phyloP scores from a whole-genome alignment of 2,329 filamentous ascomycete genomes.

The Mycogone perniciosa region DNA sequence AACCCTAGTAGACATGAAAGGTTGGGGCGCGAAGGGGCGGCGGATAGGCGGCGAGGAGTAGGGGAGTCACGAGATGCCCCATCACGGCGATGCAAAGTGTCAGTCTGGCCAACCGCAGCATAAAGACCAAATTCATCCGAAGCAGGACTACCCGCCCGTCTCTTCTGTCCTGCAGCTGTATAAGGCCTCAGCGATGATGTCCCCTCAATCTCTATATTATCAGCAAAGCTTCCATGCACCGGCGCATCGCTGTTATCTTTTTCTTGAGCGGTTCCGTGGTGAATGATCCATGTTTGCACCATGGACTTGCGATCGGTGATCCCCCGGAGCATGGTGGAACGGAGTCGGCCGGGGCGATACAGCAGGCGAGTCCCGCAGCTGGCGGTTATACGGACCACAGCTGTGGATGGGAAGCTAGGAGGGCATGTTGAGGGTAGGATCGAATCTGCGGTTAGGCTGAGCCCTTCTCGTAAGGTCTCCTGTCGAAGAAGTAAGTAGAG shows the following conservation, averaged over 20 bases:
- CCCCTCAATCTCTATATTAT: constrained; percentile 47
- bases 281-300: constrained; percentile 42
- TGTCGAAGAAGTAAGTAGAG: constrained; percentile 37
- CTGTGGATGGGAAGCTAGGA: constrained; percentile 39
- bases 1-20: constrained; percentile 42
- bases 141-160: constrained; percentile 49
- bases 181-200: constrained; percentile 42
- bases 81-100: constrained; percentile 44
- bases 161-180: constrained; percentile 42
- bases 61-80: constrained; percentile 45
- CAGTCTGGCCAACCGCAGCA: constrained; percentile 33
- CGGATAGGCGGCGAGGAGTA: constrained; percentile 42
- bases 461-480: constrained; percentile 33
- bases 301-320: constrained; percentile 40
- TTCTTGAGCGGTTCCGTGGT: constrained; percentile 37
- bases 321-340: constrained; percentile 33
- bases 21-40: constrained; percentile 34
- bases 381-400: constrained; percentile 37
- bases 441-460: constrained; percentile 34
- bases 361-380: constrained; percentile 41
- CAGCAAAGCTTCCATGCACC: constrained; percentile 36
- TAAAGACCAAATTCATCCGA: constrained; percentile 40
- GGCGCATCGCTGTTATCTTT: constrained; percentile 49
- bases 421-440: constrained; percentile 36
- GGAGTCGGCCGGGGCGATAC: constrained; percentile 40